Evolutionary conservation across 1,139 yeast genomes (phyloP).

Genomic region (Nakaseomyces delphensis): DNA sequence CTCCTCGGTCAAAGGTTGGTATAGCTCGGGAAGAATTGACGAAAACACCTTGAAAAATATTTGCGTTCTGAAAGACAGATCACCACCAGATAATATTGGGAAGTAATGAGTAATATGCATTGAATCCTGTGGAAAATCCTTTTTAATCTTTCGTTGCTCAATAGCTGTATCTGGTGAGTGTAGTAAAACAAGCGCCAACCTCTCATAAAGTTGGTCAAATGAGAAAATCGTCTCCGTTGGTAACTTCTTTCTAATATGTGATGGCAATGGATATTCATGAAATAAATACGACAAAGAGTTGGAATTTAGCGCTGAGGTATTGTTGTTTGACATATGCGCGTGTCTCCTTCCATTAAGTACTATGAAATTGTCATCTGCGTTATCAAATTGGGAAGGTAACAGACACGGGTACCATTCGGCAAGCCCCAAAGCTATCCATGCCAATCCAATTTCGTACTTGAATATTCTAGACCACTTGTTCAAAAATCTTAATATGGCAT

Average conservation of each 20-base stretch:
- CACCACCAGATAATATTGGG: constrained; percentile 53
- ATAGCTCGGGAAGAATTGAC: constrained; percentile 67
- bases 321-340: constrained; percentile 9
- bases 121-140: constrained; percentile 13
- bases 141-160: constrained; percentile 19
- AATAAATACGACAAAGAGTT: constrained; percentile 16
- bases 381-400: not conserved
- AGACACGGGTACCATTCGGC: constrained; percentile 78
- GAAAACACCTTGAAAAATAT: constrained; percentile 56
- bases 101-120: constrained; percentile 24
- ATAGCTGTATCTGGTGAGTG: constrained; percentile 51
- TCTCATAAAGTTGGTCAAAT: constrained; percentile 65
- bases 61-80: constrained; percentile 35
- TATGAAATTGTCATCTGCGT: constrained; percentile 16
- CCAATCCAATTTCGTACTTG: constrained; percentile 70
- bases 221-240: constrained; percentile 17
- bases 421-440: constrained; percentile 81
- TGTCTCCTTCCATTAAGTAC: constrained; percentile 27
- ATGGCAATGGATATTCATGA: constrained; percentile 28
- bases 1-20: constrained; percentile 72
- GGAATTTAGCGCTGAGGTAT: constrained; percentile 3
- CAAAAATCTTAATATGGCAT: constrained; percentile 55
- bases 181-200: constrained; percentile 63
- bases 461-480: constrained; percentile 71
- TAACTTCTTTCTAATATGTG: constrained; percentile 15